These are phyloP conservation scores for Cercophora newfieldiana DNA, from an alignment of 495 filamentous ascomycete genomes.

Conservation along the genomic window DNA sequence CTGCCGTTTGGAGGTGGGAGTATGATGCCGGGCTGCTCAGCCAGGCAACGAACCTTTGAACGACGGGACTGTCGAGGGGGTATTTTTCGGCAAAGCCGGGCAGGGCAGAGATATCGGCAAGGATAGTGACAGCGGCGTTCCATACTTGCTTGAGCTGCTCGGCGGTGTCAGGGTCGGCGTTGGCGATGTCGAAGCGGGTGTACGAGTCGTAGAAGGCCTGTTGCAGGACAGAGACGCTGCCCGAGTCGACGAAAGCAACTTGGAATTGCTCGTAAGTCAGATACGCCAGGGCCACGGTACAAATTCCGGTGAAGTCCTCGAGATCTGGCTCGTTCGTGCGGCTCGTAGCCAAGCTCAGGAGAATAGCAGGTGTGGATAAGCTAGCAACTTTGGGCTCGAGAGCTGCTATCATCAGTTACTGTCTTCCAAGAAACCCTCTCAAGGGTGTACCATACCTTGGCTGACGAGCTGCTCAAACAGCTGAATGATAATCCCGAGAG, in stretches of 20 bases:
- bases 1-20: conserved; percentile 64
- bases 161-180: conserved; percentile 47
- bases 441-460: conserved; percentile 36
- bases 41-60: conserved; percentile 49
- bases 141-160: conserved; percentile 56
- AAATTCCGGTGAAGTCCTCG: conserved; percentile 39
- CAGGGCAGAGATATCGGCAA: conserved; percentile 65
- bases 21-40: conserved; percentile 33
- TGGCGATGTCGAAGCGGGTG: conserved; percentile 28
- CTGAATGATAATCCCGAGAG: conserved; percentile 45
- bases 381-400: conserved; percentile 37
- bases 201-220: conserved; percentile 34
- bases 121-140: conserved; percentile 53
- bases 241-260: conserved; percentile 40
- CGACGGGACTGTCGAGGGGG: conserved; percentile 43
- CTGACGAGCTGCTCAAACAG: conserved; percentile 50
- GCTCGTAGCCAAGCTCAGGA: conserved; percentile 36
- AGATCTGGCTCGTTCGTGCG: conserved; percentile 26
- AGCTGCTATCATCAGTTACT: conserved; percentile 23
- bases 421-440: neutral
- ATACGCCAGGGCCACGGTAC: conserved; percentile 41
- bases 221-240: conserved; percentile 34
- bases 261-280: conserved; percentile 47
- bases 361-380: conserved; percentile 33
- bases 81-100: conserved; percentile 50